phyloP scores from a whole-genome alignment of 495 filamentous ascomycete genomes.

The Penicillium pancosmium region DNA sequence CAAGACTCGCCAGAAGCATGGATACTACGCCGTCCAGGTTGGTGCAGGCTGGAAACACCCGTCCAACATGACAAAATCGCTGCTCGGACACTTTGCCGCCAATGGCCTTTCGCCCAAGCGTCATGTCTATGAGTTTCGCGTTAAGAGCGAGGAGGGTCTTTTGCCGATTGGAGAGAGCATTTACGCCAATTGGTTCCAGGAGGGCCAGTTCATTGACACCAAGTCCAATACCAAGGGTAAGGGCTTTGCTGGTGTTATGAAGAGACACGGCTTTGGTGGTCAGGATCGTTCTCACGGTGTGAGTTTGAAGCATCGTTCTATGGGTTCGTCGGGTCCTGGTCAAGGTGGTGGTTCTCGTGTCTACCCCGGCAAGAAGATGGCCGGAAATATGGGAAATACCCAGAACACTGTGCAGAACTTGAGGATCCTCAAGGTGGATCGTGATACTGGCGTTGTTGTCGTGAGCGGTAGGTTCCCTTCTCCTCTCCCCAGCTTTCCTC shows the following conservation, averaged over 20 bases:
- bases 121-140: slow-evolving; percentile 81
- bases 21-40: slow-evolving; percentile 91
- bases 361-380: slow-evolving; percentile 95
- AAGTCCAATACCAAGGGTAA: slow-evolving; percentile 76
- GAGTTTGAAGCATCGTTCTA: slow-evolving; percentile 84
- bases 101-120: slow-evolving; percentile 80
- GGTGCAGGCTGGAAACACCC: slow-evolving; percentile 77
- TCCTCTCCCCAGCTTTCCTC: background rate
- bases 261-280: slow-evolving; percentile 82
- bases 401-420: slow-evolving; percentile 87
- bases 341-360: slow-evolving; percentile 93
- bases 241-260: slow-evolving; percentile 98
- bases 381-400: slow-evolving; percentile 89
- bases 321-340: slow-evolving; percentile 83
- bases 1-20: slow-evolving; percentile 79
- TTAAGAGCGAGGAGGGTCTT: slow-evolving; percentile 71
- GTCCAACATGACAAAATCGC: slow-evolving; percentile 72
- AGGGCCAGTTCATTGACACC: slow-evolving; percentile 89
- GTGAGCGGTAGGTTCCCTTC: slow-evolving; percentile 66
- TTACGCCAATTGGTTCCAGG: slow-evolving; percentile 80
- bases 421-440: slow-evolving; percentile 83
- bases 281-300: slow-evolving; percentile 94
- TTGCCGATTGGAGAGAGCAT: slow-evolving; percentile 72
- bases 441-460: slow-evolving; percentile 81
- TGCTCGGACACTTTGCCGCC: slow-evolving; percentile 82